These are phyloP conservation scores for Phytophthora colocasiae DNA, from an alignment of 352 stramenopile species.

Conservation along the genomic window DNA sequence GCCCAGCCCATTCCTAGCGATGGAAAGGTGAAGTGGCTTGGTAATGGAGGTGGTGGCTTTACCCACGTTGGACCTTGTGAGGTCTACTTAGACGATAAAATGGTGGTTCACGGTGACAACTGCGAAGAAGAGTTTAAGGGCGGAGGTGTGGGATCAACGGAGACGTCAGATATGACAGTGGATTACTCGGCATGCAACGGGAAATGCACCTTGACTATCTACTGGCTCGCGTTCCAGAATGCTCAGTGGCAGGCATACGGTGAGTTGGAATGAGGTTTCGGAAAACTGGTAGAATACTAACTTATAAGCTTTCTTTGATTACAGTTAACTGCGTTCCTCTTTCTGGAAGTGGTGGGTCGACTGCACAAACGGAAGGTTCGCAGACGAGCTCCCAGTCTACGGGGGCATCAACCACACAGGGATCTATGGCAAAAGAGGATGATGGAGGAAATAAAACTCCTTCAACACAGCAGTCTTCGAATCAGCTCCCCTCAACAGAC, in stretches of 20 bases:
- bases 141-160: constrained; percentile 8
- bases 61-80: constrained; percentile 50
- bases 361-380: not conserved
- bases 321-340: constrained; percentile 26
- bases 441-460: not conserved
- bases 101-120: constrained; percentile 43
- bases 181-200: constrained; percentile 50
- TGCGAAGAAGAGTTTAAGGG: constrained; percentile 42
- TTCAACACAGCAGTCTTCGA: constrained; percentile 1
- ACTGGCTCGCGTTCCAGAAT: constrained; percentile 59
- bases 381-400: not conserved
- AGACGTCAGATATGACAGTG: constrained; percentile 36
- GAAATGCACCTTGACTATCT: constrained; percentile 52
- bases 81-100: constrained; percentile 54
- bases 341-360: constrained; percentile 13
- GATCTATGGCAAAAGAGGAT: no score
- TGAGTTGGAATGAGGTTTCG: not conserved
- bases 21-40: constrained; percentile 35
- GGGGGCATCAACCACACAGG: no score
- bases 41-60: constrained; percentile 42
- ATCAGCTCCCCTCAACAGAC: not conserved
- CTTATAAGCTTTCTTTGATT: not conserved
- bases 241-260: constrained; percentile 50
- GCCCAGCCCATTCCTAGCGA: constrained; percentile 41
- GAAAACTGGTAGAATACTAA: not conserved